Percentiles rank a stretch among this genome's conserved stretches.
Evolutionary conservation across 2,329 filamentous ascomycete genomes (phyloP).

Genomic region (Pezicula carpinea): DNA sequence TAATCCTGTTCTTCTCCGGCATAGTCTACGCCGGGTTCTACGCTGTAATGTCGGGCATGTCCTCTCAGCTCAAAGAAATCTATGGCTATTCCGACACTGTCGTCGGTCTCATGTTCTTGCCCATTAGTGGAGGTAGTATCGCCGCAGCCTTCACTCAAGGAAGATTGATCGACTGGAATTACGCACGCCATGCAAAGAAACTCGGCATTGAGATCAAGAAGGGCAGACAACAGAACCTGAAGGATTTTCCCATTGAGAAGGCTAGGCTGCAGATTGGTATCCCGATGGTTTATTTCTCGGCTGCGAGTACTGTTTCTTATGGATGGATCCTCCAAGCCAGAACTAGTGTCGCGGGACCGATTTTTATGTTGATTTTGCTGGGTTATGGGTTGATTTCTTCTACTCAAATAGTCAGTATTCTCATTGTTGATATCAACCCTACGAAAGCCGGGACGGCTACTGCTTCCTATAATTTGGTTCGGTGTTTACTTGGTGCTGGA

Average conservation of each 20-base stretch:
- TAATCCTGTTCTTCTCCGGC: slow-evolving; percentile 36
- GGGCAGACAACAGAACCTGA: slow-evolving; percentile 45
- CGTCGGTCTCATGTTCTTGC: slow-evolving; percentile 49
- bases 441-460: slow-evolving; percentile 47
- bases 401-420: slow-evolving; percentile 46
- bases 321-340: slow-evolving; percentile 45
- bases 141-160: slow-evolving; percentile 43
- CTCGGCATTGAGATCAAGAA: slow-evolving; percentile 49
- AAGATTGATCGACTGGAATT: slow-evolving; percentile 61
- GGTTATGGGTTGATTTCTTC: slow-evolving; percentile 48
- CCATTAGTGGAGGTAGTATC: slow-evolving; percentile 41
- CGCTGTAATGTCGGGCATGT: slow-evolving; percentile 38
- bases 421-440: slow-evolving; percentile 54
- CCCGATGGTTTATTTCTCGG: slow-evolving; percentile 46
- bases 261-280: slow-evolving; percentile 45
- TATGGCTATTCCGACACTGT: slow-evolving; percentile 56
- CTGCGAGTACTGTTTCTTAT: slow-evolving; percentile 42
- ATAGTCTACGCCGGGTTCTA: slow-evolving; percentile 48
- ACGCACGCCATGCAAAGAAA: slow-evolving; percentile 51
- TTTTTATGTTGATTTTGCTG: slow-evolving; percentile 41
- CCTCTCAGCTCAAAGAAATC: slow-evolving; percentile 32
- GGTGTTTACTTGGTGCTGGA: slow-evolving; percentile 50
- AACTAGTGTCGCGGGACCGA: slow-evolving; percentile 40
- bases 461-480: slow-evolving; percentile 50
- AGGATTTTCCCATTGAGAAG: slow-evolving; percentile 46